A percentile compares a stretch with the other conserved stretches of the same genome.
phyloP scores from a whole-genome alignment of 2,329 filamentous ascomycete species.

The Cladosporium sp. region DNA sequence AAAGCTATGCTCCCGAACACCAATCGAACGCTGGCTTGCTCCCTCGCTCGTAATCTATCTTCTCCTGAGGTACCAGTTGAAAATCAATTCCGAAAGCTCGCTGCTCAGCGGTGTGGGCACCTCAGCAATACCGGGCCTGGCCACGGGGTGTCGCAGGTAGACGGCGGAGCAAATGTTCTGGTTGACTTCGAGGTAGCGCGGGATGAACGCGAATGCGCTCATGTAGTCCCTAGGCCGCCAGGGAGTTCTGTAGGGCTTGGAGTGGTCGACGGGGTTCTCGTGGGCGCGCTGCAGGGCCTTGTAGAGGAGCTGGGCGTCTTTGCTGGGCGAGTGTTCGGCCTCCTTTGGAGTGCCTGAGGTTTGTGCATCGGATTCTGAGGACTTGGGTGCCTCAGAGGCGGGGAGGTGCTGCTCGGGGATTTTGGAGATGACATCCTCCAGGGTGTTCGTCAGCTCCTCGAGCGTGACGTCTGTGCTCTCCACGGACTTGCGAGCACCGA shows the following conservation, averaged over 20 bases:
- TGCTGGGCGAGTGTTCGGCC: slow-evolving; percentile 36
- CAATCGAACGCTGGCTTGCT: background rate
- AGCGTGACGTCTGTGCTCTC: slow-evolving; percentile 18
- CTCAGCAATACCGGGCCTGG: slow-evolving; percentile 70
- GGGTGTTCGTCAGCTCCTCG: slow-evolving; percentile 31
- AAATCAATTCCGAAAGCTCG: slow-evolving; percentile 72
- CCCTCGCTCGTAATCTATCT: slow-evolving; percentile 47
- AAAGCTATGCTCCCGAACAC: background rate
- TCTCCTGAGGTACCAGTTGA: slow-evolving; percentile 89
- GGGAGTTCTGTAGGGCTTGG: slow-evolving; percentile 84
- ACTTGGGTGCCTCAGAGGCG: slow-evolving; percentile 11
- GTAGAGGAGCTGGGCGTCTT: slow-evolving; percentile 55
- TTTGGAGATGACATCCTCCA: slow-evolving; percentile 37
- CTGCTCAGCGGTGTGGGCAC: slow-evolving; percentile 73
- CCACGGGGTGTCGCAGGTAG: slow-evolving; percentile 91
- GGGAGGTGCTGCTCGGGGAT: slow-evolving; percentile 39
- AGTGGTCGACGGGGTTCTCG: slow-evolving; percentile 71
- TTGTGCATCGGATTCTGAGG: slow-evolving; percentile 24
- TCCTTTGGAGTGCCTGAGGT: slow-evolving; percentile 19
- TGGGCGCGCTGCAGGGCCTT: slow-evolving; percentile 58
- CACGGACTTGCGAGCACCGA: slow-evolving; percentile 28
- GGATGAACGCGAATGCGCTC: slow-evolving; percentile 90
- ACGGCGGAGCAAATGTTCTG: slow-evolving; percentile 95
- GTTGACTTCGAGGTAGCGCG: slow-evolving; percentile 94
- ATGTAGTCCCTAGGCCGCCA: slow-evolving; percentile 87